Evolutionary conservation across 116 monocot genomes (phyloP), one percentile per base, ranked within the genome.

Genomic region (Trichopus zeylanicus): DNA sequence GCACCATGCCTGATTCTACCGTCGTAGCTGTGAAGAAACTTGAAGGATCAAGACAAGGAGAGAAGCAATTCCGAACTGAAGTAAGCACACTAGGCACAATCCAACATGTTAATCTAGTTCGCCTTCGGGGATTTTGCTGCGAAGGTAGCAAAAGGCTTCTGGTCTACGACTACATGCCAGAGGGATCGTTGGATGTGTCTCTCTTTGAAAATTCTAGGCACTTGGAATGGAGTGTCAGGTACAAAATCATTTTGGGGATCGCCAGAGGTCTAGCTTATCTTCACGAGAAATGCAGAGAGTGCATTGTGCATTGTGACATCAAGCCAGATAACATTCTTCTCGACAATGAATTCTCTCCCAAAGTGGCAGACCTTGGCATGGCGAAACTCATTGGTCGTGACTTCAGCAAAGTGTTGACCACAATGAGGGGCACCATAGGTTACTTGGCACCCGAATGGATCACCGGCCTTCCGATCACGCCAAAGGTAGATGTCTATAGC

Each of bases 401-500:
- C 8, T 24, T 38, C 35, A 59, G 59, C 38, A 32, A 38, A 10
- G 61, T 61, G 3, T 7, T 61, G 29, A 61, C 42, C 7, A 47
- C 46, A 8, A 46, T 61, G 46, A 35, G 35, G 0, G 59, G 59
- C 3, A 59, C 59, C 61, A 16, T 27, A 10, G 61, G 61, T 5
- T 61, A 61, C 19, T 1, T 61, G 4, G 46, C 61, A 19, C 61
- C 61, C 16, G 61, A 61, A 22, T 61, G 46, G 42, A 47, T 47
- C 12, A 46, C 46, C 5, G 61, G 46, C 5, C 29, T 46, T 6
- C 46, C 46, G 2, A 29, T 61, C 26, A 46, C 61, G 1, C 11
- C 26, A 5, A 61, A 61, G 26, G 42, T 39, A 0, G 61, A 61
- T 47, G 61, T 61, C 5, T 61, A 46, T n/a, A 61, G 61, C 61